A percentile compares a stretch with the other conserved stretches of the same genome.
These are phyloP conservation scores for Yarrowia sp. DNA, from an alignment of 805 yeast species.

Conservation along the genomic window DNA sequence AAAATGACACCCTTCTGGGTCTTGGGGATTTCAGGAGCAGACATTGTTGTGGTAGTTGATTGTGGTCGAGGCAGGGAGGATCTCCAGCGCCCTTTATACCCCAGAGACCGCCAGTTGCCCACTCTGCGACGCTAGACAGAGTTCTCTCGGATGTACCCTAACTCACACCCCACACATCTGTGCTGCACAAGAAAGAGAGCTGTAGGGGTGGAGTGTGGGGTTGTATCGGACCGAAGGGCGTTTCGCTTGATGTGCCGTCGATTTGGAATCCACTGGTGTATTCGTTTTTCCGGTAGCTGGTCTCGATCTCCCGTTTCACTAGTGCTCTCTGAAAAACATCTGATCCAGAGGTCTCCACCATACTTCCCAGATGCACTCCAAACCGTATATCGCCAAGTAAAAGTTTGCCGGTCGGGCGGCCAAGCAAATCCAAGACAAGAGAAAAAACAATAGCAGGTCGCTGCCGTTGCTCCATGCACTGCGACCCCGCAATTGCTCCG, in stretches of 20 bases:
- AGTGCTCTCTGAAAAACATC: neutral
- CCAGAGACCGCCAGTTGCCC: neutral
- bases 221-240: neutral
- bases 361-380: neutral
- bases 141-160: conserved; percentile 1
- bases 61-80: neutral
- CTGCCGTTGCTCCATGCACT: neutral
- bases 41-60: conserved; percentile 28
- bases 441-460: neutral
- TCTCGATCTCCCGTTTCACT: neutral
- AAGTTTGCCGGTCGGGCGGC: conserved; percentile 14
- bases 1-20: conserved; percentile 72
- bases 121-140: neutral
- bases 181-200: neutral
- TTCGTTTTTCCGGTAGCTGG: neutral
- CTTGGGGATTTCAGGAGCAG: conserved; percentile 51
- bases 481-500: conserved; percentile 5
- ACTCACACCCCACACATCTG: conserved; percentile 2
- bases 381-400: conserved; percentile 15
- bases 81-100: neutral
- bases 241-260: neutral
- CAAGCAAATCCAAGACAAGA: neutral
- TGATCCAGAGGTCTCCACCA: neutral
- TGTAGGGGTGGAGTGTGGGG: neutral
- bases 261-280: neutral